phyloP scores from a whole-genome alignment of 179 eudicot species.

The Camellia oleifera region DNA sequence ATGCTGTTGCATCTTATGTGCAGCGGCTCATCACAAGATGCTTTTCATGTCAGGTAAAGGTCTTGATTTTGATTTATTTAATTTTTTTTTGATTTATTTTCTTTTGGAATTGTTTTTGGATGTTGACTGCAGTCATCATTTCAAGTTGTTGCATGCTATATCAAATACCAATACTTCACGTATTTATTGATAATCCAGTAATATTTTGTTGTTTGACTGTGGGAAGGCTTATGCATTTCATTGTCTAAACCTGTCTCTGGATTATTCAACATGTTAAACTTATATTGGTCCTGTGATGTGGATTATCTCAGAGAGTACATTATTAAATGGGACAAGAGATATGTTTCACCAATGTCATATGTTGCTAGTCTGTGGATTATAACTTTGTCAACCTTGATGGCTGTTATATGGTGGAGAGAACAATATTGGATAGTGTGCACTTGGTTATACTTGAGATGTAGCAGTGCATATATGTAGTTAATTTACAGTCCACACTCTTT shows the following conservation, averaged over 20 bases:
- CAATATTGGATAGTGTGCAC: not conserved
- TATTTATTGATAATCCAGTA: no score
- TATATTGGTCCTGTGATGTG: not conserved
- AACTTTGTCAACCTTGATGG: not conserved
- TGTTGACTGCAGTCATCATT: not conserved
- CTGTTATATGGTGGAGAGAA: not conserved
- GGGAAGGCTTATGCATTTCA: not conserved
- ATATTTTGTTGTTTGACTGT: not conserved
- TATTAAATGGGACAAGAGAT: not conserved
- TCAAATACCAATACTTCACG: not conserved
- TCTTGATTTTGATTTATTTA: not conserved
- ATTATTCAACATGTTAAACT: not conserved
- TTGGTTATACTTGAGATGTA: not conserved
- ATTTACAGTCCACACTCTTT: not conserved
- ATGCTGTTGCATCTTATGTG: slow-evolving; percentile 52
- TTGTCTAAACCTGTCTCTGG: not conserved
- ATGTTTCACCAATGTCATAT: not conserved
- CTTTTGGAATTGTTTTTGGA: not conserved
- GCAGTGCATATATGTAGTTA: not conserved
- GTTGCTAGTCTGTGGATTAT: not conserved
- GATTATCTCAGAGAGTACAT: not conserved
- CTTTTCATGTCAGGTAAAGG: slow-evolving; percentile 51
- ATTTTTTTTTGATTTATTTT: not conserved
- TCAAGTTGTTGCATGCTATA: not conserved
- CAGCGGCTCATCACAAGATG: slow-evolving; percentile 45